Conservation (phyloP, 345 rosid species). For the Euphorbia tirucalli region DNA sequence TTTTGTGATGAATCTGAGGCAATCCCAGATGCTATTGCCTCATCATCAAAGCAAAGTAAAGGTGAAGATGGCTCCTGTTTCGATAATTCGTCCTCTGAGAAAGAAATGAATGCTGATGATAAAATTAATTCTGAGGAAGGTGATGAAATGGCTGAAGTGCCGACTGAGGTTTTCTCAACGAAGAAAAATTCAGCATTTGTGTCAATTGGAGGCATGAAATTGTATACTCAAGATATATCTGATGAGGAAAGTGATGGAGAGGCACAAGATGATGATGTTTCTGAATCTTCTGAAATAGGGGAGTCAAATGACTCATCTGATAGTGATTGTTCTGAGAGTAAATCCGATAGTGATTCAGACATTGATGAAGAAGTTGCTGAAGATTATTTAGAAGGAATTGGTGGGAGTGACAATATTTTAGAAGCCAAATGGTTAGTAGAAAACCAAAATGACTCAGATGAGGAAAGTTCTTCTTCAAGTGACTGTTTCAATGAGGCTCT, state of each 20-base stretch:
- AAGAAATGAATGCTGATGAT: slow-evolving; percentile 36
- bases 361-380: slow-evolving; percentile 76
- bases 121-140: slow-evolving; percentile 21
- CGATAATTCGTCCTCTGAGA: slow-evolving; percentile 32
- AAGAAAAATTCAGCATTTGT: slow-evolving; percentile 66
- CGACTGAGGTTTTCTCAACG: slow-evolving; percentile 23
- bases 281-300: slow-evolving; percentile 41
- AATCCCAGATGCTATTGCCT: slow-evolving; percentile 40
- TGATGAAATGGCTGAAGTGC: slow-evolving; percentile 37
- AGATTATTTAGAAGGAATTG: slow-evolving; percentile 90
- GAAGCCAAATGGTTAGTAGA: slow-evolving; percentile 61
- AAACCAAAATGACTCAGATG: slow-evolving; percentile 42
- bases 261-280: slow-evolving; percentile 39
- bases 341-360: slow-evolving; percentile 50
- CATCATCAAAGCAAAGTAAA: slow-evolving; percentile 42
- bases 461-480: slow-evolving; percentile 48
- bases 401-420: slow-evolving; percentile 56
- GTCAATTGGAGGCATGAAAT: slow-evolving; percentile 72
- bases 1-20: slow-evolving; percentile 52
- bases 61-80: slow-evolving; percentile 29
- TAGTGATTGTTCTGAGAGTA: slow-evolving; percentile 41
- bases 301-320: slow-evolving; percentile 39
- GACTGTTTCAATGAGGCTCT: slow-evolving; percentile 43
- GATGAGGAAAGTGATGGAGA: slow-evolving; percentile 51
- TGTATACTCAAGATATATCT: slow-evolving; percentile 75